Evolutionary conservation across 805 yeast genomes (phyloP).

Genomic region (Torulaspora indica): DNA sequence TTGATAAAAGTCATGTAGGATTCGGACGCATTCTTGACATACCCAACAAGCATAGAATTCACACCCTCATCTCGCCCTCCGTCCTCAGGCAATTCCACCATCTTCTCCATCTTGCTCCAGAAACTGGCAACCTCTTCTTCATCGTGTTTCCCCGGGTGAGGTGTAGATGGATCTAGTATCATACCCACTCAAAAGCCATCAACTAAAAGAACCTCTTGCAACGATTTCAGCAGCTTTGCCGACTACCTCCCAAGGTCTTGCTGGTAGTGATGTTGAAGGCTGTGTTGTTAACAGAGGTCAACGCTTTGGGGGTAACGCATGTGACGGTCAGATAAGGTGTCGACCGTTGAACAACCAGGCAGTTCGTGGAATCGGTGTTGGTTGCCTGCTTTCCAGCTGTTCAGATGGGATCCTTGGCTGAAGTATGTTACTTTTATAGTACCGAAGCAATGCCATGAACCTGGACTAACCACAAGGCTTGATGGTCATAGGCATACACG

Average conservation of each 20-base stretch:
- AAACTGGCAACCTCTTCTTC: conserved; percentile 22
- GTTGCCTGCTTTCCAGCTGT: too few relatives aligned
- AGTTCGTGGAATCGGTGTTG: too few relatives aligned
- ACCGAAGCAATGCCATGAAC: neutral
- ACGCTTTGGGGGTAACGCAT: conserved; percentile 1
- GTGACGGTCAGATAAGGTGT: conserved; percentile 1
- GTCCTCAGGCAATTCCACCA: conserved; percentile 17
- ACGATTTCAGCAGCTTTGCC: neutral
- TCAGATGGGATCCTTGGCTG: conserved; percentile 7
- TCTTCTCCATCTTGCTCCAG: conserved; percentile 30
- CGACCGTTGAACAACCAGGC: neutral
- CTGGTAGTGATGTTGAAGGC: neutral
- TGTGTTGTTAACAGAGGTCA: neutral
- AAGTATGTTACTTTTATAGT: conserved; percentile 7
- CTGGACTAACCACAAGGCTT: neutral
- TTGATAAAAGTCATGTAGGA: conserved; percentile 25
- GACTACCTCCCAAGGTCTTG: too few relatives aligned
- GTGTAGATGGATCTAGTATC: conserved; percentile 27
- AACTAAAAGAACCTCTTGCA: neutral
- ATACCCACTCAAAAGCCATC: conserved; percentile 10
- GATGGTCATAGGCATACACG: conserved; percentile 41
- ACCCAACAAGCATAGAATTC: conserved; percentile 30
- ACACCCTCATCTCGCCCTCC: conserved; percentile 14
- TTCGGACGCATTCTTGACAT: conserved; percentile 29
- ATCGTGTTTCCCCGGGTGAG: conserved; percentile 13